Base-by-base conservation (phyloP, 768 basidiomycete species). In the Candolleomyces eurysporus region DNA sequence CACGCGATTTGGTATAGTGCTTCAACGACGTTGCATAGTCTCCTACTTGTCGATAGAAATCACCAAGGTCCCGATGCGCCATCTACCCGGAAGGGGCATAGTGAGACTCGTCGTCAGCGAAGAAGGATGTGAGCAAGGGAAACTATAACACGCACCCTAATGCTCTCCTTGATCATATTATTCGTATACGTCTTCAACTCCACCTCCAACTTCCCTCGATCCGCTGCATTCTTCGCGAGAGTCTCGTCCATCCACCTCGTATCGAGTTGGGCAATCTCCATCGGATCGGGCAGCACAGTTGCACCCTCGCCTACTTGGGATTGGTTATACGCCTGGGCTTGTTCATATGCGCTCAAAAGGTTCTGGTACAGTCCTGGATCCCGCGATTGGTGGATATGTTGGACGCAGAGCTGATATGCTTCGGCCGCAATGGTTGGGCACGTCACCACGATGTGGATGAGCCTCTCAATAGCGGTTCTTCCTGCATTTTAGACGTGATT, bases 151-250 rank as follows among this genome's bases (percentile, higher is more conserved):
- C 82, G 70, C 71, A 96, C 94, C 68, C 96, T 80, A 67, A 97
- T 96, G 81, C 92, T 95, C 82, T 98, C 96, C 75, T 97, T 98
- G 80, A 98, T 97, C 88, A 98, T 90, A 72, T 97, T 98, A 67
- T 92, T 95, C 65, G 88, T 83, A 70, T 98, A 98, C 10, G 90
- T 92, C 83, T 94, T 96, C 69, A 98, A 79, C 72, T 98, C 96
- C 5, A 95, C 90, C 76, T 97, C 96, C 61, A 97, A 77, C 72
- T 90, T 92, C n/a, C 82, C 84, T 61, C 79, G 80, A 69, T 96
- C 93, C n/a, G 83, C 82, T 63, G 80, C 76, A 67, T 91, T 93
- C 73, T 82, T 85, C 62, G 82, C 78, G 48, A 78, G 77, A 31
- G 77, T 82, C 65, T 88, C 84, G 48, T 95, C 91, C 17, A 86